A percentile compares a stretch with the other conserved stretches of the same genome.
These are phyloP conservation scores for Saturnispora kantuleensis DNA, from an alignment of 805 yeast genomes.

Conservation along the genomic window DNA sequence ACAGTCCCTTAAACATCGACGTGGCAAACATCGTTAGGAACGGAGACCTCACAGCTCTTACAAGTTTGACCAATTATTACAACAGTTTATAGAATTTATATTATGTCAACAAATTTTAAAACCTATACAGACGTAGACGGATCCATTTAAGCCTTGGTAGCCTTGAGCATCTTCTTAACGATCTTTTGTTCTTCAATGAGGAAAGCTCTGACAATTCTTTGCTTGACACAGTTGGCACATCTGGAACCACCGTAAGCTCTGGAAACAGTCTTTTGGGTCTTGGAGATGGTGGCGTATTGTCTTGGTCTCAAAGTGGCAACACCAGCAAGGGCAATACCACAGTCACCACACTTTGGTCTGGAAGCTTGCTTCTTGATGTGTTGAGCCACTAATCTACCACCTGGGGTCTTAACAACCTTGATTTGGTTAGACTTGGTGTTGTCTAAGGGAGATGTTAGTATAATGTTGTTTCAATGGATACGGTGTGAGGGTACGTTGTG, in stretches of 20 bases:
- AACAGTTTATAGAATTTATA: conserved; percentile 2
- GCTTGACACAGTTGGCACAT: conserved; percentile 98
- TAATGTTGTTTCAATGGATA: background rate
- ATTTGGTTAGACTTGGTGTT: conserved; percentile 99
- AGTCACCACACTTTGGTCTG: conserved; percentile 84
- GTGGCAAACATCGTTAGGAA: conserved; percentile 49
- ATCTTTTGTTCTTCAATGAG: conserved; percentile 99
- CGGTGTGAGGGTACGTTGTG: too few species aligned
- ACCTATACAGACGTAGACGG: background rate
- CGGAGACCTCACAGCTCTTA: conserved; percentile 36
- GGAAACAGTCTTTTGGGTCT: conserved; percentile 95
- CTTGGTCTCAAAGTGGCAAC: conserved; percentile 95
- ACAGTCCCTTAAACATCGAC: conserved; percentile 63
- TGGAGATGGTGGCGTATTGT: conserved; percentile 89
- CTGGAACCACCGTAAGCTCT: conserved; percentile 99
- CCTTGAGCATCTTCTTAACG: conserved; percentile 97
- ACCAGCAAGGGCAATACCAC: conserved; percentile 59
- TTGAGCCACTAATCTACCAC: conserved; percentile 97
- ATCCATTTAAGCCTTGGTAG: conserved; percentile 48
- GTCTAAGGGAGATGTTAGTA: conserved; percentile 42
- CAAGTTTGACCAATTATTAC: conserved; percentile 34
- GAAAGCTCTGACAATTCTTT: conserved; percentile 99
- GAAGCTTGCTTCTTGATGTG: conserved; percentile 89
- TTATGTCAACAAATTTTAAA: conserved; percentile 1
- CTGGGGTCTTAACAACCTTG: conserved; percentile 99